A percentile compares a stretch with the other conserved stretches of the same genome.
Conservation (phyloP, 106 monocot species). For the Chionographis japonica region DNA sequence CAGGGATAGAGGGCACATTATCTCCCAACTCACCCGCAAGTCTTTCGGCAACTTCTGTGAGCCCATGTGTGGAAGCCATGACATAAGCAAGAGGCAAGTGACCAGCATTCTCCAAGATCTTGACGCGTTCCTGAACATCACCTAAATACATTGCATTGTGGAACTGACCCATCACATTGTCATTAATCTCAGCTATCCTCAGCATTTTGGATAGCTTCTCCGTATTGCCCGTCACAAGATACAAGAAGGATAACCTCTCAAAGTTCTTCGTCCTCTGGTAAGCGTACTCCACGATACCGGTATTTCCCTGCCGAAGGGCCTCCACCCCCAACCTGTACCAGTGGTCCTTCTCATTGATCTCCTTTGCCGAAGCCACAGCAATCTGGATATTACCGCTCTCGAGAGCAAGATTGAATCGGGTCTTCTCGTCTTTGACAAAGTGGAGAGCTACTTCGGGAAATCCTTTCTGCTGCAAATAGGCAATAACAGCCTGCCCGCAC, state of each 20-base stretch:
- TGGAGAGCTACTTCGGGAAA: conserved; percentile 45
- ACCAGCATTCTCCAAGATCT: conserved; percentile 35
- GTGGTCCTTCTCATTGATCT: conserved; percentile 38
- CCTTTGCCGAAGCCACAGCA: conserved; percentile 37
- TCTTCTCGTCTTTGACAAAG: conserved; percentile 61
- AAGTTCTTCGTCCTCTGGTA: conserved; percentile 40
- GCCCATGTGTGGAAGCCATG: conserved; percentile 48
- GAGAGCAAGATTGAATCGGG: conserved; percentile 56
- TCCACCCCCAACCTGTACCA: conserved; percentile 38
- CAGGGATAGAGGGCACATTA: conserved; percentile 32
- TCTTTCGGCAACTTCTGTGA: conserved; percentile 49
- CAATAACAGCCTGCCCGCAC: conserved; percentile 36
- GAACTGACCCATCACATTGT: conserved; percentile 41
- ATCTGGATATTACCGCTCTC: conserved; percentile 62
- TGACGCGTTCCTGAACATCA: conserved; percentile 33
- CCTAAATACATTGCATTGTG: conserved; percentile 44
- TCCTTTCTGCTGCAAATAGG: conserved; percentile 37
- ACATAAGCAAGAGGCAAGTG: conserved; percentile 52
- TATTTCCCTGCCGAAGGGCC: conserved; percentile 36
- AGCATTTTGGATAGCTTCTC: conserved; percentile 47
- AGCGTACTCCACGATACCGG: conserved; percentile 37
- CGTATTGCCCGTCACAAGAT: conserved; percentile 36
- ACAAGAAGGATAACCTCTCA: conserved; percentile 38
- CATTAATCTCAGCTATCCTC: conserved; percentile 38
- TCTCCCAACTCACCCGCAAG: conserved; percentile 48